phyloP scores from a whole-genome alignment of 495 filamentous ascomycete species.

The Penicillium goetzii region DNA sequence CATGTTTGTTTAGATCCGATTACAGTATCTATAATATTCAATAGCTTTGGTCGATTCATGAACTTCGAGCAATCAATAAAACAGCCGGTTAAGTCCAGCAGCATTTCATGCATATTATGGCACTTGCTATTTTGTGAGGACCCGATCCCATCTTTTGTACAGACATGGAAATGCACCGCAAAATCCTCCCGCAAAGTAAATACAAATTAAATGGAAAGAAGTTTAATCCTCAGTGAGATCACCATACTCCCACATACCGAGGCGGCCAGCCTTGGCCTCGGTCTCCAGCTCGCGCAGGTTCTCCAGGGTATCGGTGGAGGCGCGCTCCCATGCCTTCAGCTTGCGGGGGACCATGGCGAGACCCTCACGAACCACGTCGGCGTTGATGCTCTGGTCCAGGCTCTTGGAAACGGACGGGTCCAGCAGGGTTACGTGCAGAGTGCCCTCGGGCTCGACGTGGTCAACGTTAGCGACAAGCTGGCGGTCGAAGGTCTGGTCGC shows the following conservation, averaged over 20 bases:
- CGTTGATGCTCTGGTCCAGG: slow-evolving; percentile 79
- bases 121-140: slow-evolving; percentile 16
- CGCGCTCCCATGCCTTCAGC: slow-evolving; percentile 85
- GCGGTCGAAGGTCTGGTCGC: slow-evolving; percentile 64
- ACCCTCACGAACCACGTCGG: slow-evolving; percentile 79
- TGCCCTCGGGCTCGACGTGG: slow-evolving; percentile 72
- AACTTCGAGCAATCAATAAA: neutral
- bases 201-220: slow-evolving; percentile 11
- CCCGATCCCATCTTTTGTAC: slow-evolving; percentile 25
- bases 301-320: slow-evolving; percentile 68
- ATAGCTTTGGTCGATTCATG: neutral
- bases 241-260: slow-evolving; percentile 98
- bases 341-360: slow-evolving; percentile 88
- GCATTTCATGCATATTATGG: slow-evolving; percentile 13
- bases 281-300: slow-evolving; percentile 67
- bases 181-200: slow-evolving; percentile 23
- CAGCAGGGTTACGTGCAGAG: slow-evolving; percentile 81
- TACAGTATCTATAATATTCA: too few species aligned
- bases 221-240: slow-evolving; percentile 84
- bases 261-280: slow-evolving; percentile 73
- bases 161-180: slow-evolving; percentile 13
- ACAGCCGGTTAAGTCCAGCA: slow-evolving; percentile 5
- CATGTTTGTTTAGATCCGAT: neutral
- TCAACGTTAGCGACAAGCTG: slow-evolving; percentile 91
- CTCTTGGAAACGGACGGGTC: slow-evolving; percentile 66